Evolutionary conservation across 257 asterid genomes (phyloP), one percentile per base, ranked within the genome.

Genomic region (Solanum rostratum): DNA sequence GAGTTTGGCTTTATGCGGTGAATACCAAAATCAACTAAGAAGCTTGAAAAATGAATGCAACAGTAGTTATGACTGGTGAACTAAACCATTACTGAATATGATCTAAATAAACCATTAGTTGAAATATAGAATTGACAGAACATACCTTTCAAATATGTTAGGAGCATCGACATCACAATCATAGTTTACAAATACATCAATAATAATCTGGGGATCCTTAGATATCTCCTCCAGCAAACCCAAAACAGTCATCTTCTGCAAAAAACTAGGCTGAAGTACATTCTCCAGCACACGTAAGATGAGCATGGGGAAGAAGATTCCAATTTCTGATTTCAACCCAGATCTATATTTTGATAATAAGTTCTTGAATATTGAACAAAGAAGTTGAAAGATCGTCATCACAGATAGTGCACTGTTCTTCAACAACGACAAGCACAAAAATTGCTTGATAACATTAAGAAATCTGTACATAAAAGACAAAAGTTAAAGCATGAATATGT

Each of bases 101-200:
- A 27, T 76, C 45, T 27, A 76, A 27, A 30, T 50, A 50, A 27
- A 5, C 82, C 60, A 76, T 49, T 24, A 27, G 18, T 37, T 49
- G 82, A 76, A 49, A 76, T 76, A 50, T 27, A 76, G 57, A 50
- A 76, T 49, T 76, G 11, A 49, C 43, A 76, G 43, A 11, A 18
- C 15, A 46, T 94, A 96, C 99, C 99, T 93, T 87, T 97, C 99
- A 89, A 93, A 97, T 81, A 95, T 93, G 91, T 97, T 97, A 49
- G 99, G 99, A 87, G 99, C 97, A 86, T 97, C 99, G 88, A 97
- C 94, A 88, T 97, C 99, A 88, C 99, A 95, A 84, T 96, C 98
- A 85, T 97, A 97, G 91, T 97, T 97, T 89, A 97, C 97, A 91
- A 95, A 97, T 83, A 91, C 87, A 88, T 97, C 99, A 68, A 97